Conservation (phyloP, 768 basidiomycete species). For the Psilocybe tampanensis region DNA sequence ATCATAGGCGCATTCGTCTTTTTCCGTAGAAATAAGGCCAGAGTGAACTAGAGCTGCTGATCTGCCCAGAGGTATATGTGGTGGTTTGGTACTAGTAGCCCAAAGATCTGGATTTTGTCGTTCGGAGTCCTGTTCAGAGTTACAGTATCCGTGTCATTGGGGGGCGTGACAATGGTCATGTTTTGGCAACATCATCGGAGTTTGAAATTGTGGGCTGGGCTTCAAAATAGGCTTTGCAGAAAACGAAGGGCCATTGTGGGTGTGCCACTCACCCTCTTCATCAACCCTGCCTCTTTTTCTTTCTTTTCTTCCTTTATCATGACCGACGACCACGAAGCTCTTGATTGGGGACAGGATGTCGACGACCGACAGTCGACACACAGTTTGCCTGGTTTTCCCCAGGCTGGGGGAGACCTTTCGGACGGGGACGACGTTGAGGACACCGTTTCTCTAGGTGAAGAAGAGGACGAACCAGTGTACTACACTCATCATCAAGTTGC, state of each 20-base stretch:
- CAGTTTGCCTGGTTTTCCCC: slow-evolving; percentile 20
- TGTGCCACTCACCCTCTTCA: slow-evolving; percentile 7
- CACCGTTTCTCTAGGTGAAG: slow-evolving; percentile 72
- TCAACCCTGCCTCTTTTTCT: slow-evolving; percentile 3
- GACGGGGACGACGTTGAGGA: slow-evolving; percentile 56
- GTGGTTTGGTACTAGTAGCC: no score
- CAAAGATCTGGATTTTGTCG: slow-evolving; percentile 4
- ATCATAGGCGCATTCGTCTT: slow-evolving; percentile 37
- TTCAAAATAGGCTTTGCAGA: slow-evolving; percentile 15
- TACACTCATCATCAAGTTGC: slow-evolving; percentile 24
- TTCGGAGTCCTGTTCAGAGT: no score
- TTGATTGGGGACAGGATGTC: slow-evolving; percentile 68
- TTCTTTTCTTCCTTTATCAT: slow-evolving; percentile 34
- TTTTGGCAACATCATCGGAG: slow-evolving; percentile 15
- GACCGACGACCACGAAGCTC: slow-evolving; percentile 68
- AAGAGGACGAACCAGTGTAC: slow-evolving; percentile 67
- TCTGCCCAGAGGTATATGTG: no score
- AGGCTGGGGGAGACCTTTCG: slow-evolving; percentile 12
- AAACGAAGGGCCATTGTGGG: slow-evolving; percentile 13
- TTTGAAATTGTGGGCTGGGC: slow-evolving; percentile 26
- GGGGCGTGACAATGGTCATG: slow-evolving; percentile 11
- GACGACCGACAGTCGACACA: slow-evolving; percentile 38
- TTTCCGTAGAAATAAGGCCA: slow-evolving; percentile 42
- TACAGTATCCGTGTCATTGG: background rate
- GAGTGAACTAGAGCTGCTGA: no score